These are phyloP conservation scores for Trapa incisa DNA, from an alignment of 345 rosid genomes.

Conservation along the genomic window DNA sequence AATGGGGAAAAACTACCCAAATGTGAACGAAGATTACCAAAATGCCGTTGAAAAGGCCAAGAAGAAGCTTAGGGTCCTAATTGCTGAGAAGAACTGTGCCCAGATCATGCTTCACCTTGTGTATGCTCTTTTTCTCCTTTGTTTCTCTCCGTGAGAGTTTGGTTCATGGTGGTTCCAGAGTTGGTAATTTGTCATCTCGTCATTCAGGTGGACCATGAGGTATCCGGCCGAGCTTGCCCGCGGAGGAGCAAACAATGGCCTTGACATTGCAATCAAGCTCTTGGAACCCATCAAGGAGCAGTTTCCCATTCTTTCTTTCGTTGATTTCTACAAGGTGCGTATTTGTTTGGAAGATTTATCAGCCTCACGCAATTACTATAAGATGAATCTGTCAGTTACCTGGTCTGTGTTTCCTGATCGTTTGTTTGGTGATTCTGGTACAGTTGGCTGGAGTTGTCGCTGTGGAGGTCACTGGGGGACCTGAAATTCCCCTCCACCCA, in stretches of 20 bases:
- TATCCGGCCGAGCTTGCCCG: conserved; percentile 54
- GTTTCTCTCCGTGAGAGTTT: not conserved
- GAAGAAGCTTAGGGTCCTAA: conserved; percentile 76
- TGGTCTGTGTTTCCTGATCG: not conserved
- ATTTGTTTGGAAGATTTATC: not conserved
- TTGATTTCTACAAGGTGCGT: conserved; percentile 73
- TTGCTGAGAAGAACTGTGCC: conserved; percentile 87
- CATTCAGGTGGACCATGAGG: conserved; percentile 80
- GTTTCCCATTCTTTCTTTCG: conserved; percentile 55
- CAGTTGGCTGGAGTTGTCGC: conserved; percentile 93
- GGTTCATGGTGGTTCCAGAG: not conserved
- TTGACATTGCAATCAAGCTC: conserved; percentile 73
- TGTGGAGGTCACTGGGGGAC: conserved; percentile 94
- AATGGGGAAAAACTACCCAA: conserved; percentile 74
- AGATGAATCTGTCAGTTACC: not conserved
- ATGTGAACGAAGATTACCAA: conserved; percentile 62
- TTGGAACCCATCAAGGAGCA: conserved; percentile 76
- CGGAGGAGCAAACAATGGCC: conserved; percentile 63
- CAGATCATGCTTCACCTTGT: conserved; percentile 86
- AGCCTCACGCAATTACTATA: no score
- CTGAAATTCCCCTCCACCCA: conserved; percentile 88
- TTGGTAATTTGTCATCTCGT: not conserved
- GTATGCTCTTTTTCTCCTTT: conserved; percentile 21
- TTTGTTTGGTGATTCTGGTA: not conserved
- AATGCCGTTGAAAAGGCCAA: conserved; percentile 62